These are phyloP conservation scores for Trichomonas tenax DNA, from an alignment of 208 protist species.

Conservation along the genomic window DNA sequence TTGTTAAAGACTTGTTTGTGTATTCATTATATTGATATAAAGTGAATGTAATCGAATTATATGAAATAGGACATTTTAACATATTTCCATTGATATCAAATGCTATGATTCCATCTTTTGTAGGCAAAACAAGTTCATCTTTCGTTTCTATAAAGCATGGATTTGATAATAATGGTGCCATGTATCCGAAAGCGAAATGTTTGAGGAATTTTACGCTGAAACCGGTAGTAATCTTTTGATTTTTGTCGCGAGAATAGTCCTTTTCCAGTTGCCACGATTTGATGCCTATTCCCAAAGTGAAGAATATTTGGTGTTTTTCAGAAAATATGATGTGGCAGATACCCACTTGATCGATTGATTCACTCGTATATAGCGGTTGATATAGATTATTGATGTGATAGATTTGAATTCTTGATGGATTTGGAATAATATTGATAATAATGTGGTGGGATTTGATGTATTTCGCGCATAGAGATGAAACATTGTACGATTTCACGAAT, in stretches of 20 bases:
- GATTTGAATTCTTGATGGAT: neutral
- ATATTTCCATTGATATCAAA: neutral
- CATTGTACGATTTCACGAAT: neutral
- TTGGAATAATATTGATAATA: neutral
- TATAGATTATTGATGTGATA: neutral
- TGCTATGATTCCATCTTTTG: neutral
- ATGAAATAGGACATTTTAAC: neutral
- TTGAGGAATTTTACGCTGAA: neutral
- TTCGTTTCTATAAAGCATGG: neutral
- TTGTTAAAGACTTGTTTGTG: neutral
- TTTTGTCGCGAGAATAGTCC: neutral
- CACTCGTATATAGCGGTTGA: neutral
- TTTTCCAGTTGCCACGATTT: neutral
- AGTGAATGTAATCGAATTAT: neutral
- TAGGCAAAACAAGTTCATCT: neutral
- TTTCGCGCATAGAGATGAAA: neutral
- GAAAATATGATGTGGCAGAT: neutral
- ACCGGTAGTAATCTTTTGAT: neutral
- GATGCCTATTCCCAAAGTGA: neutral
- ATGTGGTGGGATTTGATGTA: neutral
- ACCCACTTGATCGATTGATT: neutral
- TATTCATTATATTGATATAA: neutral
- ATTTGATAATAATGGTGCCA: neutral
- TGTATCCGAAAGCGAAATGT: neutral
- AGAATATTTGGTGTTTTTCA: neutral